Percentiles rank a stretch among this genome's conserved stretches.
Conservation (phyloP, 1,139 yeast species). For the Debaryomyces coudertii region DNA sequence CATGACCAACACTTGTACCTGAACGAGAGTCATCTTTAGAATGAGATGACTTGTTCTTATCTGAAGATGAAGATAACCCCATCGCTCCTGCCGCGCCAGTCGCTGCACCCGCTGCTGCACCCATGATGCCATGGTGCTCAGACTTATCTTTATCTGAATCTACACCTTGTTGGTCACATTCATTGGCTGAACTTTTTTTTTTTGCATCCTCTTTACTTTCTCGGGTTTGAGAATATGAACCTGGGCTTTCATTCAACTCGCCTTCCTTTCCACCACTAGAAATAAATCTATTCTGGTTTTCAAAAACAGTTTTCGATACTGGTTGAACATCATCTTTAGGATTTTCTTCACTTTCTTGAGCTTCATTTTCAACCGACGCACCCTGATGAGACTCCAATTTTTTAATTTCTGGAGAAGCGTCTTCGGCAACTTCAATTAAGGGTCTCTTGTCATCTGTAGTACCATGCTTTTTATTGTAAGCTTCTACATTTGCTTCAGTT, state of each 20-base stretch:
- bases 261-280: constrained; percentile 23
- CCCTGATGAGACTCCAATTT: constrained; percentile 14
- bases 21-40: too few relatives aligned
- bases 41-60: background rate
- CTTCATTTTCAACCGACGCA: constrained; percentile 12
- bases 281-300: constrained; percentile 18
- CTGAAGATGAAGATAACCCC: constrained; percentile 1
- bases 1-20: too few relatives aligned
- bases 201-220: background rate
- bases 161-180: background rate
- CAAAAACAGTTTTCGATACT: constrained; percentile 14
- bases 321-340: constrained; percentile 18
- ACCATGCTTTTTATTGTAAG: constrained; percentile 35
- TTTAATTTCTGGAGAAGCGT: constrained; percentile 24
- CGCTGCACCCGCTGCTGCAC: constrained; percentile 10
- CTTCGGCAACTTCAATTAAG: constrained; percentile 35
- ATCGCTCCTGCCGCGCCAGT: constrained; percentile 12
- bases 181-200: constrained; percentile 1
- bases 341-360: background rate
- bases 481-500: constrained; percentile 28
- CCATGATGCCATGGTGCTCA: background rate
- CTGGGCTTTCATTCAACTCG: constrained; percentile 9
- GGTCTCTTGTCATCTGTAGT: constrained; percentile 27
- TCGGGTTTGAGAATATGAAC: background rate
- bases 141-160: background rate